Evolutionary conservation across 345 rosid species (phyloP).

Genomic region (Lagerstroemia speciosa): DNA sequence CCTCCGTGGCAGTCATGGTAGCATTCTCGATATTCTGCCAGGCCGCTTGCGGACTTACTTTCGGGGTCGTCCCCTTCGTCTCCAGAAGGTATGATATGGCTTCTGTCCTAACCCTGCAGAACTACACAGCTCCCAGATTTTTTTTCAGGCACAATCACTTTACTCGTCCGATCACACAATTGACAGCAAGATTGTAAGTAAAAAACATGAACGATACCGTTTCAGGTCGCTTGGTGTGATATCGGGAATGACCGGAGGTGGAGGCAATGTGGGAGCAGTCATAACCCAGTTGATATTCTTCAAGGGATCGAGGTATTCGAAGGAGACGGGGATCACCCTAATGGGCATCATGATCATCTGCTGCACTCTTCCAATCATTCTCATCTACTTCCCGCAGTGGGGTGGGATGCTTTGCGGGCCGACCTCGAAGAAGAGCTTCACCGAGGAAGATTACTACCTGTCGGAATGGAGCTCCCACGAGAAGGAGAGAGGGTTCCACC

Average conservation of each 20-base stretch:
- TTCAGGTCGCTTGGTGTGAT: constrained; percentile 72
- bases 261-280: constrained; percentile 89
- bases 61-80: constrained; percentile 87
- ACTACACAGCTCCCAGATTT: not conserved
- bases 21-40: constrained; percentile 71
- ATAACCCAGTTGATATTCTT: constrained; percentile 79
- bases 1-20: constrained; percentile 54
- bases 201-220: not conserved
- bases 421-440: constrained; percentile 25
- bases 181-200: not conserved
- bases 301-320: constrained; percentile 69
- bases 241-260: constrained; percentile 91
- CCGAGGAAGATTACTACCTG: constrained; percentile 77
- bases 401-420: constrained; percentile 90
- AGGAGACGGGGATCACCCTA: constrained; percentile 64
- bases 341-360: constrained; percentile 80
- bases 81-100: constrained; percentile 47
- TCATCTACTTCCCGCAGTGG: constrained; percentile 87
- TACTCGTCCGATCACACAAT: not conserved
- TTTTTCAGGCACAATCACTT: not conserved
- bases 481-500: constrained; percentile 43
- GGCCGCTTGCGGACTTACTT: constrained; percentile 84
- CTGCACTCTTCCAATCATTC: constrained; percentile 53
- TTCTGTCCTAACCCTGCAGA: no score
- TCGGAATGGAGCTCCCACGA: constrained; percentile 64